These are phyloP conservation scores for Drosera spatulata DNA, from an alignment of 179 eudicot species.

Conservation along the genomic window DNA sequence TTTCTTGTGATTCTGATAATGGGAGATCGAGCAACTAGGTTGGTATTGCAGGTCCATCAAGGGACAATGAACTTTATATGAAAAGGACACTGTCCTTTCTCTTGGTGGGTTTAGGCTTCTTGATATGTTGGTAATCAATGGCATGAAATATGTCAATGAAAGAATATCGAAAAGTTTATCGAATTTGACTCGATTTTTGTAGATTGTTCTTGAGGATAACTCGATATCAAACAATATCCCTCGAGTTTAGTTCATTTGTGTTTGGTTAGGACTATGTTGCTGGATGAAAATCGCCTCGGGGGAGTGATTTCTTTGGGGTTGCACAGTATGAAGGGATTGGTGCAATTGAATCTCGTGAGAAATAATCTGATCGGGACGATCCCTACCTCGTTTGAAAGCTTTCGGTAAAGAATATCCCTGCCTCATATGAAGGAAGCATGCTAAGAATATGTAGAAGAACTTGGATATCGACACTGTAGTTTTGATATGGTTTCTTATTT, in stretches of 20 bases:
- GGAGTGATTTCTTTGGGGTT: conserved; percentile 50
- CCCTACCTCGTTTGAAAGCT: conserved; percentile 28
- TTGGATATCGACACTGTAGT: too few relatives aligned
- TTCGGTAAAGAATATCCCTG: neutral
- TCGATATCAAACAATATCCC: too few relatives aligned
- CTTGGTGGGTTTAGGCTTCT: conserved; percentile 45
- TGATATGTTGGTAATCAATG: conserved; percentile 54
- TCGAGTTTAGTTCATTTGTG: conserved; percentile 39
- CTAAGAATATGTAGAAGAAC: too few relatives aligned
- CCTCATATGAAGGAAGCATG: too few relatives aligned
- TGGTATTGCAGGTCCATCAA: conserved; percentile 42
- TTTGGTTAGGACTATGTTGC: conserved; percentile 35
- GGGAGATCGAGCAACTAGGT: conserved; percentile 47
- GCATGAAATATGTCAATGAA: conserved; percentile 56
- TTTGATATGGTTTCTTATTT: too few relatives aligned
- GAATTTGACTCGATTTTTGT: conserved; percentile 36
- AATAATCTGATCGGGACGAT: conserved; percentile 44
- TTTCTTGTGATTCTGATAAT: conserved; percentile 13
- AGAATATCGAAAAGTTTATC: conserved; percentile 40
- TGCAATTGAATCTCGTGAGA: conserved; percentile 44
- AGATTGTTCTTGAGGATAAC: conserved; percentile 61
- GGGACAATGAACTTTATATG: conserved; percentile 31
- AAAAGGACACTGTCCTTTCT: conserved; percentile 51
- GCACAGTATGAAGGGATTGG: conserved; percentile 32
- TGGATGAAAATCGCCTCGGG: conserved; percentile 42